Percentiles rank a stretch among this genome's conserved stretches.
phyloP scores from a whole-genome alignment of 2,329 filamentous ascomycete species.

The Fusarium veterinarium region DNA sequence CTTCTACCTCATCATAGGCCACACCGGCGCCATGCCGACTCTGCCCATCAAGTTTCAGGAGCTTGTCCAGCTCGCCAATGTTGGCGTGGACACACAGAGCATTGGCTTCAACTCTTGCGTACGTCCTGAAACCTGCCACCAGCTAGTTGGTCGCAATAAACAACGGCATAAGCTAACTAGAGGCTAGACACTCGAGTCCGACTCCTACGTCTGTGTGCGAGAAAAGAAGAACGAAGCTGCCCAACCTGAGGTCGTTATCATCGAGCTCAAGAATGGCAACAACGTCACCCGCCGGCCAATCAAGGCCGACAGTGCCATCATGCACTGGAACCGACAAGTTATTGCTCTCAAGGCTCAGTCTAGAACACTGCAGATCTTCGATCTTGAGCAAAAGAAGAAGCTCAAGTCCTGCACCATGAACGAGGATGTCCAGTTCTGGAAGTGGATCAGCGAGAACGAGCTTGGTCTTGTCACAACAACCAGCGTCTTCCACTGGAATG shows the following conservation, averaged over 20 bases:
- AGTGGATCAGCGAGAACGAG: constrained; percentile 93
- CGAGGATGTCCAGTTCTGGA: constrained; percentile 99
- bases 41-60: constrained; percentile 94
- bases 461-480: constrained; percentile 91
- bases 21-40: constrained; percentile 67
- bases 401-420: constrained; percentile 97
- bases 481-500: constrained; percentile 97
- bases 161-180: constrained; percentile 36
- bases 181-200: constrained; percentile 92
- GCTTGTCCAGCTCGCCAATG: constrained; percentile 75
- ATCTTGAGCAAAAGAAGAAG: constrained; percentile 91
- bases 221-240: constrained; percentile 89
- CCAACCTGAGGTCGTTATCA: constrained; percentile 93
- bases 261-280: constrained; percentile 98
- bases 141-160: neutral
- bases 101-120: constrained; percentile 87
- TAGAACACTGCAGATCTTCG: constrained; percentile 96
- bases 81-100: constrained; percentile 59
- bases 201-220: constrained; percentile 94
- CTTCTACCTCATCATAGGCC: constrained; percentile 44
- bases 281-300: constrained; percentile 94
- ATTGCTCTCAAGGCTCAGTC: constrained; percentile 96
- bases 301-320: constrained; percentile 99
- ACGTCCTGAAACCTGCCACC: constrained; percentile 52
- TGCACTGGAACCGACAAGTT: constrained; percentile 97